These are phyloP conservation scores for Kitagawia praeruptora DNA, from an alignment of 129 eudicot species.

Conservation along the genomic window DNA sequence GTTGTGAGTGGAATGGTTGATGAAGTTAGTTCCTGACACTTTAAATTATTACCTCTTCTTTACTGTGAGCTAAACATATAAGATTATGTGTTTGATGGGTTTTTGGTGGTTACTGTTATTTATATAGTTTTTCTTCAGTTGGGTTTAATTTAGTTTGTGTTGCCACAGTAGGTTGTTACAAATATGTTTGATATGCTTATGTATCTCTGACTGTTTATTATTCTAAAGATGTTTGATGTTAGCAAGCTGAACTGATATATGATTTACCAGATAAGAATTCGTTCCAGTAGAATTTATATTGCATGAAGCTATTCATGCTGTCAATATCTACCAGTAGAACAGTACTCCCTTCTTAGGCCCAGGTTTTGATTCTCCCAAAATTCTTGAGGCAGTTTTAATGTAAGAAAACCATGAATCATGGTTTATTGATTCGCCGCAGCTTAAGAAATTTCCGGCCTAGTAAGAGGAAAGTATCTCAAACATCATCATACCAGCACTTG, in stretches of 20 bases:
- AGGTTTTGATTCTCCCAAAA: not conserved
- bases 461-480: not conserved
- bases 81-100: not conserved
- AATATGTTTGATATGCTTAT: too few relatives aligned
- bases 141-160: not conserved
- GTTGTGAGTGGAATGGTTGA: constrained; percentile 81
- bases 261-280: too few relatives aligned
- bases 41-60: not conserved
- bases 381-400: not conserved
- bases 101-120: not conserved
- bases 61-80: not conserved
- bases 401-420: not conserved
- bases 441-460: not conserved
- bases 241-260: too few relatives aligned
- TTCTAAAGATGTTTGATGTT: too few relatives aligned
- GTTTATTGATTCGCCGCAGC: not conserved
- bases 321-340: not conserved
- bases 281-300: not conserved
- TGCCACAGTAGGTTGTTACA: not conserved
- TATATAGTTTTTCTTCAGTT: not conserved
- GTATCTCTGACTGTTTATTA: too few relatives aligned
- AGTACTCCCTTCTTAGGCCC: not conserved
- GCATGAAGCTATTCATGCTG: not conserved
- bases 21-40: constrained; percentile 62
- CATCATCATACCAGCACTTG: not conserved